Evolutionary conservation across 257 asterid species (phyloP).

Genomic region (Solanum gracilifrons): DNA sequence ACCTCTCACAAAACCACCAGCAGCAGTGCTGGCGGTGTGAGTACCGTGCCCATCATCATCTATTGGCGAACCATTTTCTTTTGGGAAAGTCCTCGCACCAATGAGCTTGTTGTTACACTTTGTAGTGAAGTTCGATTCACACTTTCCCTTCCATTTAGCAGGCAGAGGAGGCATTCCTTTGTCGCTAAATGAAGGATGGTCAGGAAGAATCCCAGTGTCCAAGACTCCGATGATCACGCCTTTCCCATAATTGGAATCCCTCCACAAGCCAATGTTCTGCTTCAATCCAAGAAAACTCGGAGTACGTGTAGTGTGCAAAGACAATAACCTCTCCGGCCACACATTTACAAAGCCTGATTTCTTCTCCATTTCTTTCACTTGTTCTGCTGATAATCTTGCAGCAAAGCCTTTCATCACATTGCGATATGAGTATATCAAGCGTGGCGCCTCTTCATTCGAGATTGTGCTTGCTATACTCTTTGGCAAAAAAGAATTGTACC

Average conservation of each 20-base stretch:
- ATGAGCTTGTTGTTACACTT: slow-evolving; percentile 10
- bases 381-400: neutral
- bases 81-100: neutral
- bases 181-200: neutral
- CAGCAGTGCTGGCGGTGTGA: slow-evolving; percentile 44
- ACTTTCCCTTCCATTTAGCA: neutral
- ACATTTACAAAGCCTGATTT: neutral
- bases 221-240: neutral
- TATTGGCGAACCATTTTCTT: neutral
- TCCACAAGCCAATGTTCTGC: neutral
- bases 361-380: neutral
- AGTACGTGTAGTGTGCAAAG: neutral
- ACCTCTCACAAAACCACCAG: slow-evolving; percentile 37
- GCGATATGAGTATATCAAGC: neutral
- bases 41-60: slow-evolving; percentile 38
- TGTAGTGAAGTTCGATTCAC: neutral
- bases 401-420: neutral
- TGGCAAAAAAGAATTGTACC: neutral
- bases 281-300: neutral
- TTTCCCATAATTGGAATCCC: neutral
- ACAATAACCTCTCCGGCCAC: neutral
- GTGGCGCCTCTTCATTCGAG: neutral
- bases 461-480: neutral
- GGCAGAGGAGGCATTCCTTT: neutral
- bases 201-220: neutral